Conservation (phyloP, 1,139 yeast genomes). For the Taiozyma sp. region DNA sequence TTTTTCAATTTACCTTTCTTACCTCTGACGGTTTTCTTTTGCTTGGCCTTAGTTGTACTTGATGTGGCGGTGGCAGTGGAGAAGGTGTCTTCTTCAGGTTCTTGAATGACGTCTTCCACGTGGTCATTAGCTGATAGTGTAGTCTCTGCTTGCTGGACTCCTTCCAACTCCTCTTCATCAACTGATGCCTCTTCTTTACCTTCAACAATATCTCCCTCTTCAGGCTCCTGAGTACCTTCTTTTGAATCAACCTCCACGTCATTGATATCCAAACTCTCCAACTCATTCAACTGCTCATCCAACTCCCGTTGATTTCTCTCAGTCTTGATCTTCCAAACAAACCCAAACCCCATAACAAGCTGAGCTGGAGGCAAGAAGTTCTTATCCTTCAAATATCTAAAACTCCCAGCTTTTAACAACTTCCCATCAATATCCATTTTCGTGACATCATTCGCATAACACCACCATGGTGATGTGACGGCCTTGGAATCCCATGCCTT, state of each 20-base stretch:
- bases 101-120: background rate
- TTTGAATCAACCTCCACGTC: conserved; percentile 15
- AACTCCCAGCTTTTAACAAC: conserved; percentile 59
- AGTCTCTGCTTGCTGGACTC: background rate
- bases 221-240: conserved; percentile 8
- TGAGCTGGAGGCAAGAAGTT: conserved; percentile 76
- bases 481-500: conserved; percentile 88
- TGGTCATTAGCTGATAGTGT: background rate
- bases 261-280: conserved; percentile 24
- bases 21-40: conserved; percentile 56
- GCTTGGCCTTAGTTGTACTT: conserved; percentile 19
- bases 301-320: conserved; percentile 20
- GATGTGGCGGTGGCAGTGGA: conserved; percentile 10
- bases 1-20: conserved; percentile 82
- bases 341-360: conserved; percentile 85
- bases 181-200: conserved; percentile 2
- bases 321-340: conserved; percentile 58
- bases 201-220: conserved; percentile 7
- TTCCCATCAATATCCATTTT: conserved; percentile 63
- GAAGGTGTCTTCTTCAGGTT: conserved; percentile 12
- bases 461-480: conserved; percentile 82
- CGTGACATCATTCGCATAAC: conserved; percentile 59
- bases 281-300: conserved; percentile 18
- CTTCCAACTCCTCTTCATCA: background rate
- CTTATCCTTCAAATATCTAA: conserved; percentile 51